Evolutionary conservation across 2,329 filamentous ascomycete species (phyloP).

Genomic region (Penicillium sumatraense): DNA sequence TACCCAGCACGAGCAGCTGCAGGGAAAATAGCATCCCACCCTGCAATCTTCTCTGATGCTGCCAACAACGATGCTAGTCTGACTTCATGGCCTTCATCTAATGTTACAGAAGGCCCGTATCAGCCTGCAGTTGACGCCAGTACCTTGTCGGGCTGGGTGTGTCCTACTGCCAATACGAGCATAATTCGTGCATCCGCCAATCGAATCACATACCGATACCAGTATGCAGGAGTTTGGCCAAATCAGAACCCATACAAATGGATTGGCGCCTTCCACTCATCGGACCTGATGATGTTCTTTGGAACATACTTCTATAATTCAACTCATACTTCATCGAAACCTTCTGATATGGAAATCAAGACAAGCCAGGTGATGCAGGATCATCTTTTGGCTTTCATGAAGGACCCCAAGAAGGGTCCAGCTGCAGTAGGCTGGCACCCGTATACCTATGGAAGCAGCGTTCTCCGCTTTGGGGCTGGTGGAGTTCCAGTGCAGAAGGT

Average conservation of each 20-base stretch:
- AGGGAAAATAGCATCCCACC: constrained; percentile 10
- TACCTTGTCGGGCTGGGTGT: constrained; percentile 27
- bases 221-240: constrained; percentile 45
- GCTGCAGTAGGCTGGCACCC: constrained; percentile 15
- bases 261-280: constrained; percentile 49
- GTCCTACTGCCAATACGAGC: constrained; percentile 31
- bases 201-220: constrained; percentile 43
- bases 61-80: constrained; percentile 22
- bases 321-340: neutral
- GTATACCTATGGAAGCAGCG: constrained; percentile 21
- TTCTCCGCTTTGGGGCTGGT: constrained; percentile 32
- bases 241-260: constrained; percentile 45
- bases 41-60: constrained; percentile 16
- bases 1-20: constrained; percentile 7
- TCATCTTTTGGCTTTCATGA: constrained; percentile 11
- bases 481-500: constrained; percentile 27
- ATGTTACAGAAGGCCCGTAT: constrained; percentile 4
- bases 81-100: constrained; percentile 9
- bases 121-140: constrained; percentile 7
- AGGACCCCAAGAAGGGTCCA: constrained; percentile 11
- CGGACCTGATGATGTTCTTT: constrained; percentile 46
- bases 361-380: constrained; percentile 11
- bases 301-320: constrained; percentile 38
- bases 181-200: constrained; percentile 31
- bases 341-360: neutral